Evolutionary conservation across 2,329 filamentous ascomycete genomes (phyloP).

Genomic region (Penicillium digitatum): DNA sequence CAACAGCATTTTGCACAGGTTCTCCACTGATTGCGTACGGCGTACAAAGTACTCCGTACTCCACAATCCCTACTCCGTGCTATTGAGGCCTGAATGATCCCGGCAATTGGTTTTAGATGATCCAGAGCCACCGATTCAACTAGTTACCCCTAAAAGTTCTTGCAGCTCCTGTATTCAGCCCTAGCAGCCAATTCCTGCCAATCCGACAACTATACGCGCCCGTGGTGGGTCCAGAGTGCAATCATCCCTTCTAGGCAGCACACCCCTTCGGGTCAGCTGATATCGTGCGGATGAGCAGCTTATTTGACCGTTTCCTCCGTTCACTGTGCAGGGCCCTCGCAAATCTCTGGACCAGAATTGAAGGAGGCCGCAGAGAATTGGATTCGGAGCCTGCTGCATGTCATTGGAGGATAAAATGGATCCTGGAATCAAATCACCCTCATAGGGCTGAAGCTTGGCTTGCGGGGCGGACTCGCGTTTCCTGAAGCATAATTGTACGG

Average conservation of each 20-base stretch:
- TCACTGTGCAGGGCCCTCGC: no score
- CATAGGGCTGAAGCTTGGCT: conserved; percentile 34
- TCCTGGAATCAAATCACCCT: conserved; percentile 13
- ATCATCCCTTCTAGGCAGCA: background rate
- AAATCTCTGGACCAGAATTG: background rate
- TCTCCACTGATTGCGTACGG: background rate
- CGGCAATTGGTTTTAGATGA: background rate
- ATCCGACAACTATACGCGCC: background rate
- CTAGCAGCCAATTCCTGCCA: background rate
- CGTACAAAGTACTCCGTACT: no score
- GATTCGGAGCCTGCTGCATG: background rate
- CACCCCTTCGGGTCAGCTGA: background rate
- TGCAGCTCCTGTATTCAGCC: background rate
- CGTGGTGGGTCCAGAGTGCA: background rate
- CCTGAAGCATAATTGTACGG: background rate
- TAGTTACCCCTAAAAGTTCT: background rate
- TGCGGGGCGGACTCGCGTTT: conserved; percentile 9
- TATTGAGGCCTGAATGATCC: background rate
- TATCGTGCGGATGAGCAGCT: background rate
- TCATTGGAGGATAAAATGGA: background rate
- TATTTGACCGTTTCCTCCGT: background rate
- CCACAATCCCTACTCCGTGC: background rate
- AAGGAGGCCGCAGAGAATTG: conserved; percentile 2
- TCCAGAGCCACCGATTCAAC: background rate
- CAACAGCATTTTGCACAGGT: conserved; percentile 17